Base-by-base conservation (phyloP, 2,329 filamentous ascomycete species). In the Fusarium temperatum region DNA sequence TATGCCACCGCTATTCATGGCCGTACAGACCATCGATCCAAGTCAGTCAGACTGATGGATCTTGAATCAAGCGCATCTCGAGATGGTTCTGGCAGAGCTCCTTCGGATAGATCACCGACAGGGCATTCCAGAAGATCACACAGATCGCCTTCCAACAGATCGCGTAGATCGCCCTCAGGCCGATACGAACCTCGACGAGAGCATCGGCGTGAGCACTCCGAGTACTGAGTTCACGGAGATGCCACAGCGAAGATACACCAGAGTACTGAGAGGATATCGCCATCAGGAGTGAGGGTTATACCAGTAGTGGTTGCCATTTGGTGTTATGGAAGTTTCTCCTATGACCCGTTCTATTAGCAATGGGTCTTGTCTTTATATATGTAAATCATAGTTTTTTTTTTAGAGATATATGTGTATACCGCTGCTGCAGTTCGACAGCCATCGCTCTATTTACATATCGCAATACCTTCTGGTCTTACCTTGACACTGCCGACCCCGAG, bases 201-300 rank as follows among this genome's bases (percentile, higher is more conserved):
- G 18, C 30, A 17, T 17, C n/a, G 3, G 5, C 55, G 24, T 5
- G n/a, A 50, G 20, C 11, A 18, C 17, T 50, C 20, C 8, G n/a
- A 20, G 24, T 58, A 36, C 13, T 36, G 11, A 50, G 8, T 2
- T 5, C 10, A 8, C 1, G 3, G 14, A 15, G 6, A 20, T 8
- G 9, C 20, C 10, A 8, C 13, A 11, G 17, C n/a, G 5, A 20
- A 3, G 3, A 6, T 13, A 1, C 9, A 4, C 17, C 9, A 4
- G 8, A 7, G 17, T 1, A 11, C 17, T 36, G 6, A 17, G 14
- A 13, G 11, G 11, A 14, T 20, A 22, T 15, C 4, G 8, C n/a
- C n/a, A n/a, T n/a, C n/a, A n/a, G n/a, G n/a, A 39, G 24, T 14
- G 8, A 13, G 8, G 11, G 8, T 3, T 41, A 41, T n/a, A 35